Base-by-base conservation (phyloP, 257 asterid species). In the Asclepias syriaca region DNA sequence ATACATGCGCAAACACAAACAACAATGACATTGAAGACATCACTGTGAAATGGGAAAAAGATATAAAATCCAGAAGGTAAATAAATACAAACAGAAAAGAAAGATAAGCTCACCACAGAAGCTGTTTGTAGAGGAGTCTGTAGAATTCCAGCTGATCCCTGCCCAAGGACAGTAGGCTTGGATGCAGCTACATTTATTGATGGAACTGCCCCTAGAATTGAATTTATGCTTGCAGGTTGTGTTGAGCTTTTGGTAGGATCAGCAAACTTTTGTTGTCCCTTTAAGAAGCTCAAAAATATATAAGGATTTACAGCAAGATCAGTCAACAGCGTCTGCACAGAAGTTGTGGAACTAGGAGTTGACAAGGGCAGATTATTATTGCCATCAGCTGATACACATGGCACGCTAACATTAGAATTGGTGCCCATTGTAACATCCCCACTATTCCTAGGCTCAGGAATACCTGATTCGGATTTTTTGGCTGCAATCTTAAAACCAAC, bases 261-360 rank as follows among this genome's bases (percentile, higher is more conserved):
- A 65, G 82, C 83, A 80, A 90, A 82, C 78, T 83, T 88, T 37
- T 83, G 85, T 78, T 87, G 96, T 90, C 81, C 78, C 74, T 84
- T 91, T 72, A 88, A 82, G 80, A 87, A 63, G 74, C 85, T 86
- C 93, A 89, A 87, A 87, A 84, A 91, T 66, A 83, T 78, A 48
- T 98, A 82, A 75, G 98, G 99, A 77, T 94, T 87, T 77, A 84
- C 91, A 71, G 85, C 86, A 43, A 88, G 82, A 69, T 91, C 97
- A 83, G 86, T 81, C 61, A 92, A 77, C 48, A 92, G 71, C 78
- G 95, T 84, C 60, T 85, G 87, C 69, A 91, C 73, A 55, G 91
- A 84, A 68, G 89, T 40, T 75, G 91, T 66, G 24, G 85, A 65
- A 66, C 54, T 78, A 19, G 84, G 60, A 79, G 76, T 81, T 61